Evolutionary conservation across 306 rosid species (phyloP), one percentile per base, ranked within the genome.

Genomic region (Castanea crenata): DNA sequence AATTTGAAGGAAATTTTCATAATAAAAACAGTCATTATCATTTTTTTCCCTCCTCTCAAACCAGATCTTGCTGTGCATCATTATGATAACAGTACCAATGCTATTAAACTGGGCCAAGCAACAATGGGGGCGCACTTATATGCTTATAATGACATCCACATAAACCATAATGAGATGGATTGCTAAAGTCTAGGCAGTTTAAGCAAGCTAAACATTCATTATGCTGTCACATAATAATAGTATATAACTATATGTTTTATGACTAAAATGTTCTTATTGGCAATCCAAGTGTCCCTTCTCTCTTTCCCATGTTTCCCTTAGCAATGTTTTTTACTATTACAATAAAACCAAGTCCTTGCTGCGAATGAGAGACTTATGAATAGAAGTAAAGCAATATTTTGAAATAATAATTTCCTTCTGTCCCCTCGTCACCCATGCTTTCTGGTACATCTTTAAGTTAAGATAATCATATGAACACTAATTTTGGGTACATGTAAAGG

Each of bases 401-500:
- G 67, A 21, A 59, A 23, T 9, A 59, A 61, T 21, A 21, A 61
- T 61, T 61, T 61, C 31, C 67, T 61, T 61, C 25, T 61, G 34
- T 25, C 67, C 67, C 35, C 34, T 61, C 67, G 13, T 61, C 13
- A 25, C 5, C 34, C 67, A 61, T 25, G 34, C 67, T 12, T 19
- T 64, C 16, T 10, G 55, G 56, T 59, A 32, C 73, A 59, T 73
- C 49, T 38, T 81, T 38, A 72, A 61, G 67, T 61, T 25, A 23
- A 20, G 67, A 10, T 61, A 59, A 31, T 77, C 23, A 55, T 34
- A 49, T 25, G 32, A 71, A 16, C 76, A 31, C 64, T 46, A 31
- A 72, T 31, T 77, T 55, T 81, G 75, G 69, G 75, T 78, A 77
- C 65, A 71, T 61, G 23, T 52, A 71, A 25, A 54, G 61, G 44